Conservation (phyloP, 176 grass and related monocot genomes). For the Zea luxurians region DNA sequence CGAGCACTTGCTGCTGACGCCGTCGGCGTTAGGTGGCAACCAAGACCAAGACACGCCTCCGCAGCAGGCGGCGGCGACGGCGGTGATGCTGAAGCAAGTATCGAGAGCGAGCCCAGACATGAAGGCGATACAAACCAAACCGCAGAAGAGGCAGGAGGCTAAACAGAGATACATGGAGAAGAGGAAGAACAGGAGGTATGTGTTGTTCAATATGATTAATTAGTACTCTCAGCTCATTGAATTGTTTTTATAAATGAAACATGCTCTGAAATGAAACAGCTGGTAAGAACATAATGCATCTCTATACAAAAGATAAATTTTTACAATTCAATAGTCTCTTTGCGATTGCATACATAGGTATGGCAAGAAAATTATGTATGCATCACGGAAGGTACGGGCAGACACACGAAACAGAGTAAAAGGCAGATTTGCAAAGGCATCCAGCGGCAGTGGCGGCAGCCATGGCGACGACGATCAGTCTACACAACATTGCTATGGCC, state of each 20-base stretch:
- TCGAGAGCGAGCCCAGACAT: neutral
- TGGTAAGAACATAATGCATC: too few relatives aligned
- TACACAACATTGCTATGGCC: neutral
- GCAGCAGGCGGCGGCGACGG: neutral
- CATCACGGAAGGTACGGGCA: constrained; percentile 44
- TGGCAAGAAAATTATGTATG: constrained; percentile 44
- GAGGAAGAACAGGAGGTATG: constrained; percentile 45
- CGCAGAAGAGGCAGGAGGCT: constrained; percentile 31
- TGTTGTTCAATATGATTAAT: neutral
- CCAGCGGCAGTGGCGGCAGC: neutral
- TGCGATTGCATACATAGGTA: constrained; percentile 18
- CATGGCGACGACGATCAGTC: neutral
- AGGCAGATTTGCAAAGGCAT: constrained; percentile 45
- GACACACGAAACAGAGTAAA: constrained; percentile 40
- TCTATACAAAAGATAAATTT: too few relatives aligned
- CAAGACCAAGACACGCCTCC: constrained; percentile 2
- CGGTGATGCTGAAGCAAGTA: neutral
- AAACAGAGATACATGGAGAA: constrained; percentile 45
- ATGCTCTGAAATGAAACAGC: neutral
- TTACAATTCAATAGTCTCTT: too few relatives aligned
- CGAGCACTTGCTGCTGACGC: neutral
- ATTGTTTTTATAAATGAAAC: neutral
- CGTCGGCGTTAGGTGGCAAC: neutral
- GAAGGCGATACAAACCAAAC: neutral
- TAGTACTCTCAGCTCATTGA: neutral